These are phyloP conservation scores for Talaromyces stipitatus DNA, from an alignment of 495 filamentous ascomycete genomes.

Conservation along the genomic window DNA sequence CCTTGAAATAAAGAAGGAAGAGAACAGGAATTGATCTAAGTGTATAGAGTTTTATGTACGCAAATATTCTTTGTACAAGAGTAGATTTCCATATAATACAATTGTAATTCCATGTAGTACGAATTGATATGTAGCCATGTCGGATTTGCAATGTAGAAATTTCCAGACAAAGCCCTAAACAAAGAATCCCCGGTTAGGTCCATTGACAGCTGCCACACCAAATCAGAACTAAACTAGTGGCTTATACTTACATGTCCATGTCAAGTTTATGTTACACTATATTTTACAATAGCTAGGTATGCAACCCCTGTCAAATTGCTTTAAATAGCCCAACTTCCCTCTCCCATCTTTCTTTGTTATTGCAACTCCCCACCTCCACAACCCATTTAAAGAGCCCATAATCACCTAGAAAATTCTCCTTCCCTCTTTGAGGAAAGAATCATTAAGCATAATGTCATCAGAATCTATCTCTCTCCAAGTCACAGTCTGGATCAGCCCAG, in stretches of 20 bases:
- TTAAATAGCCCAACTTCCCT: background rate
- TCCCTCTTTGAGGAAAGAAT: background rate
- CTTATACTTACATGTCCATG: background rate
- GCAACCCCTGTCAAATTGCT: background rate
- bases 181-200: no score
- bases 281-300: background rate
- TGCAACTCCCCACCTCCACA: background rate
- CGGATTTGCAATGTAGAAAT: no score
- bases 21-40: no score
- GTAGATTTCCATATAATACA: no score
- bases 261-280: background rate
- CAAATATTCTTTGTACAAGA: no score
- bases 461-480: slow-evolving; percentile 22
- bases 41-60: no score
- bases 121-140: no score
- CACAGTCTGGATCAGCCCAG: slow-evolving; percentile 31
- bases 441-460: background rate
- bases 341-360: background rate
- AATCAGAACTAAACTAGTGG: background rate
- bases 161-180: no score
- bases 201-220: no score
- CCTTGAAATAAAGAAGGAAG: no score
- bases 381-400: background rate
- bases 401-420: background rate
- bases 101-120: no score